Evolutionary conservation across 345 rosid species (phyloP), one percentile per base, ranked within the genome.

Genomic region (Anacardium occidentale): DNA sequence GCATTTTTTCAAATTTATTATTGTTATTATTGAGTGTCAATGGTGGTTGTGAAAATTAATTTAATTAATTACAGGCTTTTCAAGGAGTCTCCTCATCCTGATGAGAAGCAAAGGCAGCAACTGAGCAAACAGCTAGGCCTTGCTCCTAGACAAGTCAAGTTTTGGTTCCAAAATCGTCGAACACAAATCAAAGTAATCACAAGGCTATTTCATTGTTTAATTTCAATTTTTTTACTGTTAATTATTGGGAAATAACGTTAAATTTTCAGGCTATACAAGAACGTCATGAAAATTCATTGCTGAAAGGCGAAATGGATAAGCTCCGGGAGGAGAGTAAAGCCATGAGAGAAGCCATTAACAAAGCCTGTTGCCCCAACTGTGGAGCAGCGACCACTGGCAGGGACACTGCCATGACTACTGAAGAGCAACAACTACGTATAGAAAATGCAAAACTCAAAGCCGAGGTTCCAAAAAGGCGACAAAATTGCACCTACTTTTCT

Each of bases 121-220:
- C 73, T 95, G 68, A 93, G 99, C 82, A 95, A 88, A 79, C 96
- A 91, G 77, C 74, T 95, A 65, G 99, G 99, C 13, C 91, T 95
- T 47, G 97, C 97, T 74, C 98, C 97, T 6, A 83, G 97, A 52
- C 99, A 95, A 80, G 98, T 95, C 82, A 95, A 95, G 85, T 95
- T 95, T 84, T 95, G 99, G 99, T 95, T 95, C 71, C 99, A 95
- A 80, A 95, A 95, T 80, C 96, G 99, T 42, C 87, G 99, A 32
- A 95, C 99, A 40, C 99, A 95, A 77, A 88, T 95, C 77, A 93
- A 95, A 94, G 98, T 90, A 78, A 4, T 0, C 25, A 22, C 4
- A 7, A 29, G 7, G 7, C 13, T 37, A 37, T 0, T 37, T 37
- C 42, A 29, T 29, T 37, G 21, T 1, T 20, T 24, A 8, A 7